Evolutionary conservation across 345 rosid genomes (phyloP), one percentile per base, ranked within the genome.

Genomic region (Euphorbia lathyris): DNA sequence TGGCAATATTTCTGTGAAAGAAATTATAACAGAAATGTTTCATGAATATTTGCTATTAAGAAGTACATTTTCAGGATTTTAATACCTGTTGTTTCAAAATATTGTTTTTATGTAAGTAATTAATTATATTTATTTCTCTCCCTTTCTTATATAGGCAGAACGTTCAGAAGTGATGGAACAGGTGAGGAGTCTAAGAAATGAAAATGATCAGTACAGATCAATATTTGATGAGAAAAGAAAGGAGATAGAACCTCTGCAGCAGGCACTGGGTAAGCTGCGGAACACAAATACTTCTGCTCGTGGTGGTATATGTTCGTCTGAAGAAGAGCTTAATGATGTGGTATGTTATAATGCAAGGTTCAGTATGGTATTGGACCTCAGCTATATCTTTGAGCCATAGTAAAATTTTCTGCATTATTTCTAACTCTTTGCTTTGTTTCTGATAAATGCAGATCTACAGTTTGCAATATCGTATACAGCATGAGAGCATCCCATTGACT

Each of bases 241-340:
- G 79, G 92, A 89, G 81, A 82, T 96, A 80, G 92, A 87, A 65
- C 97, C 96, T 3, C 77, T 96, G 78, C 92, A 88, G 76, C 90
- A 92, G 78, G 98, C 97, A 43, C 83, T 96, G 72, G 93, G 97
- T 57, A 90, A 96, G 84, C 84, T 90, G 69, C 90, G 87, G 32
- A 71, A 67, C 67, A 71, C 83, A 63, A 81, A 79, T 22, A 52
- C 55, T 71, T 67, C 72, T 61, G 72, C 74, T 71, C 84, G 80
- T 68, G 85, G 82, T 57, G 85, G 78, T 45, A 58, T 92, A 71
- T 96, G 98, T 80, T 89, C 99, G n/a, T 89, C 97, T 4, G 95
- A 87, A 84, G 85, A 90, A 76, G 98, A 96, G 83, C 89, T 96
- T 40, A 82, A 96, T 71, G 86, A 78, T 60, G 45, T 80, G 72